These are phyloP conservation scores for Albatrellus ellisii DNA, from an alignment of 768 basidiomycete genomes.

Conservation along the genomic window DNA sequence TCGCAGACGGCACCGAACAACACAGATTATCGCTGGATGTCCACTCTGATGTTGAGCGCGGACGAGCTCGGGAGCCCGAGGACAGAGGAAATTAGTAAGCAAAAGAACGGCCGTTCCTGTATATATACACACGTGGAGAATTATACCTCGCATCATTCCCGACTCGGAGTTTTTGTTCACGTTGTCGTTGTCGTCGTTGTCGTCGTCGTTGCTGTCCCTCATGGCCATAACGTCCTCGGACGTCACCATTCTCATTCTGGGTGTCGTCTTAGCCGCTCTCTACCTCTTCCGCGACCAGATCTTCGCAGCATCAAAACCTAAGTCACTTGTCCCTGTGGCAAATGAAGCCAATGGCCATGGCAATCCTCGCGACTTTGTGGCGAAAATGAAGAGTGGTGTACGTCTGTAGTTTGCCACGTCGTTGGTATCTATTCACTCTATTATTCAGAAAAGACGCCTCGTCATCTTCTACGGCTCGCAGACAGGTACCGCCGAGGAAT, in stretches of 20 bases:
- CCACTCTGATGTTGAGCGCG: too few relatives aligned
- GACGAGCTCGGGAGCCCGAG: too few relatives aligned
- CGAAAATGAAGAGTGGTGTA: constrained; percentile 90
- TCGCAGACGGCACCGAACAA: too few relatives aligned
- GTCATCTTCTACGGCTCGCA: constrained; percentile 98
- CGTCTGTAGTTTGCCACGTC: constrained; percentile 26
- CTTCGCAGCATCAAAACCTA: constrained; percentile 55
- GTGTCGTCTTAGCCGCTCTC: constrained; percentile 59
- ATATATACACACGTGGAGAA: too few relatives aligned
- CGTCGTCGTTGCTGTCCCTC: constrained; percentile 5
- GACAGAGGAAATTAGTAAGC: too few relatives aligned
- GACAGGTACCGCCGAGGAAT: constrained; percentile 97
- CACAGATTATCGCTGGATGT: too few relatives aligned
- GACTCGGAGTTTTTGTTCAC: too few relatives aligned
- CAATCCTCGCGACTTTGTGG: constrained; percentile 89
- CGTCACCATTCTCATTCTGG: constrained; percentile 55
- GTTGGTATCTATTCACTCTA: constrained; percentile 1
- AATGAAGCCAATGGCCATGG: constrained; percentile 45
- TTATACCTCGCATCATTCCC: too few relatives aligned
- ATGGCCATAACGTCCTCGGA: constrained; percentile 63
- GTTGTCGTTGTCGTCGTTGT: constrained; percentile 8
- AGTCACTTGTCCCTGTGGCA: constrained; percentile 28
- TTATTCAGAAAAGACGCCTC: constrained; percentile 79
- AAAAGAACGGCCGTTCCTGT: too few relatives aligned
- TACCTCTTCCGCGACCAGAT: constrained; percentile 81